Evolutionary conservation across 2,329 filamentous ascomycete genomes (phyloP).

Genomic region (Aspergillus proliferans): DNA sequence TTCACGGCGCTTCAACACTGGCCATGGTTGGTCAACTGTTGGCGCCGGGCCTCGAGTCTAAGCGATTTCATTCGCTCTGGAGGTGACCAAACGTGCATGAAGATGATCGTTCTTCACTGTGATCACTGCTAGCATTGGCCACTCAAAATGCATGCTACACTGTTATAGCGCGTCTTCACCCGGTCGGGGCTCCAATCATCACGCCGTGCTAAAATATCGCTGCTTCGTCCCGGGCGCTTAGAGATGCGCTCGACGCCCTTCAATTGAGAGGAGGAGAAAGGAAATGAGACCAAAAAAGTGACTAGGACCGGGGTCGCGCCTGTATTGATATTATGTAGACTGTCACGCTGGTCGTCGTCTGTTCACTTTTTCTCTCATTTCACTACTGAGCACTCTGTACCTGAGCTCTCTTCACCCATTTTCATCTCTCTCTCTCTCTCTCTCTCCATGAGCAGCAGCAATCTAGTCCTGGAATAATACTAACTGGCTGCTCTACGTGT

Average conservation of each 20-base stretch:
- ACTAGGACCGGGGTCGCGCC: not conserved
- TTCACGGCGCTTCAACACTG: not conserved
- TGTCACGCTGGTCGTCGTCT: not conserved
- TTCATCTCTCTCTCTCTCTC: not conserved
- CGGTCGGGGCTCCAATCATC: constrained; percentile 12
- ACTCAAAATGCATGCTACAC: not conserved
- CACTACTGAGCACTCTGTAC: not conserved
- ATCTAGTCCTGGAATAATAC: not conserved
- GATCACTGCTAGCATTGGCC: constrained; percentile 14
- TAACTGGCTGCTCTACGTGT: not conserved
- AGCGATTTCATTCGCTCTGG: constrained; percentile 10
- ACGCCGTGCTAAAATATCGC: constrained; percentile 6
- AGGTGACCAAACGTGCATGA: constrained; percentile 17
- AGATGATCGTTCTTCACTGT: constrained; percentile 22
- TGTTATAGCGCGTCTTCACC: constrained; percentile 2
- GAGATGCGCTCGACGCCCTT: constrained; percentile 1
- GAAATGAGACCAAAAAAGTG: not conserved
- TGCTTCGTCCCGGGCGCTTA: constrained; percentile 28
- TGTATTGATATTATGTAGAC: not conserved
- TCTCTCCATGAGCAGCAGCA: not conserved
- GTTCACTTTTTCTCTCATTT: not conserved
- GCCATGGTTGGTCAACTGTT: not conserved
- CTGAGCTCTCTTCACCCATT: not conserved
- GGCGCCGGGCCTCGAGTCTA: not conserved
- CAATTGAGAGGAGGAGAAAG: not conserved